Evolutionary conservation across 768 basidiomycete genomes (phyloP).

Genomic region (Trametes meyenii): DNA sequence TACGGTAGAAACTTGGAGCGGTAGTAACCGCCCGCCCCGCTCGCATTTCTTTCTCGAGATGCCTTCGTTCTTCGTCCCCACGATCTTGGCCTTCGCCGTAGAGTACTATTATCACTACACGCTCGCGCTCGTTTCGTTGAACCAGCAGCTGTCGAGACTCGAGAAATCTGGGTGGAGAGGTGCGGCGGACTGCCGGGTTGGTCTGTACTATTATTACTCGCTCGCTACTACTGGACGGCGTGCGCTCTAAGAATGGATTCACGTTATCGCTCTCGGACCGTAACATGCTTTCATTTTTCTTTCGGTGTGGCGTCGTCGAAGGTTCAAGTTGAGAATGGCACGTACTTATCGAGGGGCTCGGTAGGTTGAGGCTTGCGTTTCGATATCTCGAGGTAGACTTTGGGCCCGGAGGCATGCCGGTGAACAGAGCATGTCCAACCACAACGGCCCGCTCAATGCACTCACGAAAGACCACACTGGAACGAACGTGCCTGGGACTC

Average conservation of each 20-base stretch:
- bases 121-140: background rate
- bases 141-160: background rate
- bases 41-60: background rate
- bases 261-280: conserved; percentile 1
- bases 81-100: background rate
- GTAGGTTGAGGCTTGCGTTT: too few relatives aligned
- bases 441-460: too few relatives aligned
- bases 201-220: conserved; percentile 8
- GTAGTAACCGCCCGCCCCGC: background rate
- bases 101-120: conserved; percentile 7
- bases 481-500: conserved; percentile 6
- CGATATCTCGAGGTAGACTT: too few relatives aligned
- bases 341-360: too few relatives aligned
- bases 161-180: background rate
- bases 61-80: background rate
- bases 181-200: background rate
- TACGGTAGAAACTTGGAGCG: background rate
- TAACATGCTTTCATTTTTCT: conserved; percentile 9
- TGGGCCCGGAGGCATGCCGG: too few relatives aligned
- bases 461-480: background rate
- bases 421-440: too few relatives aligned
- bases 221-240: background rate
- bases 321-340: too few relatives aligned
- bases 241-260: background rate
- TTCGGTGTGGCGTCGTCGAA: background rate